phyloP scores from a whole-genome alignment of 2,329 filamentous ascomycete genomes.

The Penicillium paneum region DNA sequence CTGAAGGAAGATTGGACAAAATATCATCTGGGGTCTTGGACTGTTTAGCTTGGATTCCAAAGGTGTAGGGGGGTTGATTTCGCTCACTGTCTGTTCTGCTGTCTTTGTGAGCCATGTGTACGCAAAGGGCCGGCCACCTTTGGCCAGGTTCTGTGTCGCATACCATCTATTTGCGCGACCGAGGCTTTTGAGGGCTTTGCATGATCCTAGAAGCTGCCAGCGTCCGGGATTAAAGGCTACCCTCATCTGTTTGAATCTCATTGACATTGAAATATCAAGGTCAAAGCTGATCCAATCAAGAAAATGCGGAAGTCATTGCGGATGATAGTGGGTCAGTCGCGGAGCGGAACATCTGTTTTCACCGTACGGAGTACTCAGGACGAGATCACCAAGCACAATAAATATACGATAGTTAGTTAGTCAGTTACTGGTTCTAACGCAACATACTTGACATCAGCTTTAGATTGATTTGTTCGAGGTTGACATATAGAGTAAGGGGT shows the following conservation, averaged over 20 bases:
- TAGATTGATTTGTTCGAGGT: not conserved
- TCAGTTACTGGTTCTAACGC: not conserved
- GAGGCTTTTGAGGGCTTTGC: slow-evolving; percentile 1
- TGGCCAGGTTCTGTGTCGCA: slow-evolving; percentile 14
- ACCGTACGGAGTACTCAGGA: not conserved
- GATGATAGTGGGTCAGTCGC: slow-evolving; percentile 5
- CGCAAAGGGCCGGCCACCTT: slow-evolving; percentile 19
- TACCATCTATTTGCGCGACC: slow-evolving; percentile 12
- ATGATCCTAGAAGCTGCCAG: slow-evolving; percentile 6
- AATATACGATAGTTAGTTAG: not conserved
- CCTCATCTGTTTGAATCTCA: slow-evolving; percentile 20
- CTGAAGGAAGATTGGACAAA: slow-evolving; percentile 26
- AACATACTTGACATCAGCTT: not conserved
- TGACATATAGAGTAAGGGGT: not conserved
- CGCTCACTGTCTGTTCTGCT: slow-evolving; percentile 30
- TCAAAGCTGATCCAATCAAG: not conserved
- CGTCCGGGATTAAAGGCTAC: slow-evolving; percentile 11
- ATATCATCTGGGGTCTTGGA: slow-evolving; percentile 31
- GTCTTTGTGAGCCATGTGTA: slow-evolving; percentile 35
- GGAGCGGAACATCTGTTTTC: slow-evolving; percentile 10
- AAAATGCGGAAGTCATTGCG: slow-evolving; percentile 15
- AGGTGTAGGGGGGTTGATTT: not conserved
- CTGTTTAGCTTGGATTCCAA: not conserved
- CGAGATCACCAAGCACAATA: not conserved
- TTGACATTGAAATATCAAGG: slow-evolving; percentile 23